phyloP scores from a whole-genome alignment of 306 rosid genomes.

The Castanea sativa region DNA sequence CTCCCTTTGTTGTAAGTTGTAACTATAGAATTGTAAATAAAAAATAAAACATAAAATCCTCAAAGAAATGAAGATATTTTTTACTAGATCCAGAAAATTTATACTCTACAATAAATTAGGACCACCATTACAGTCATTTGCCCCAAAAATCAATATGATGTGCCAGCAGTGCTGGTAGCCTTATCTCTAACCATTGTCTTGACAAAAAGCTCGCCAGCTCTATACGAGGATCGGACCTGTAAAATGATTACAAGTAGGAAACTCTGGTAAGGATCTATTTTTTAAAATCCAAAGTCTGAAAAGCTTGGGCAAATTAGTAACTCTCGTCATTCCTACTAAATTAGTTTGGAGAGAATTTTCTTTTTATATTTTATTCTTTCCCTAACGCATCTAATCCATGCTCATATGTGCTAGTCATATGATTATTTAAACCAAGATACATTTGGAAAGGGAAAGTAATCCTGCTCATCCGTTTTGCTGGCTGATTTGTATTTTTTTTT shows the following conservation, averaged over 20 bases:
- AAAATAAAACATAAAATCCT: background rate
- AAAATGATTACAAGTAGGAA: background rate
- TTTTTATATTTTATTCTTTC: background rate
- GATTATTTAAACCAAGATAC: background rate
- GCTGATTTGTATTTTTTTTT: background rate
- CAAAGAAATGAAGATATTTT: background rate
- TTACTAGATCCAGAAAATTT: background rate
- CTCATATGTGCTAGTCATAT: background rate
- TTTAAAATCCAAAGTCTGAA: conserved; percentile 1
- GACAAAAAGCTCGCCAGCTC: conserved; percentile 97
- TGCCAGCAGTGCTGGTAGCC: conserved; percentile 26
- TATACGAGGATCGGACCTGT: conserved; percentile 91
- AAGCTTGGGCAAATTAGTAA: background rate
- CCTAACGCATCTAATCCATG: background rate
- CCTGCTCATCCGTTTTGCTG: background rate
- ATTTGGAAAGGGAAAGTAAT: background rate
- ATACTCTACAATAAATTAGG: background rate
- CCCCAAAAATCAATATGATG: background rate
- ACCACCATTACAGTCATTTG: background rate
- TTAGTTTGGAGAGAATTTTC: background rate
- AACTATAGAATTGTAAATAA: no score
- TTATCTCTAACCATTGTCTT: conserved; percentile 75
- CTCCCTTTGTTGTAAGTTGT: no score
- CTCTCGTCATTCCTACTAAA: background rate
- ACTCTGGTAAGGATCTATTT: background rate